Evolutionary conservation across 163 green algal species (phyloP).

Genomic region (Prototheca stagnorum): DNA sequence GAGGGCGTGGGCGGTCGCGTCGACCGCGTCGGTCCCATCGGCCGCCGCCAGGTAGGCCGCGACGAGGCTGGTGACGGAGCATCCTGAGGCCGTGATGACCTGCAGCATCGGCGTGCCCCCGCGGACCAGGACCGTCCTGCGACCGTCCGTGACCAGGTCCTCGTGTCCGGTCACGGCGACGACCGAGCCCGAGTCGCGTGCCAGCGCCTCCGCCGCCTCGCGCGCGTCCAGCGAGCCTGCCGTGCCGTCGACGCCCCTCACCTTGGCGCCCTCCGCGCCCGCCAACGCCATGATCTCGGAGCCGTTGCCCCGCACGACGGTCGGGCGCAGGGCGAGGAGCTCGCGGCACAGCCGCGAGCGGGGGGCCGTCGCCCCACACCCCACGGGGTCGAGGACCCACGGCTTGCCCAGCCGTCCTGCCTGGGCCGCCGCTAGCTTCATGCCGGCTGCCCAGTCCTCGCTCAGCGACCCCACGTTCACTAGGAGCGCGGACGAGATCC

Average conservation of each 20-base stretch:
- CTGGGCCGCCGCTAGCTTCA: constrained; percentile 34
- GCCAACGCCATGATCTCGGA: constrained; percentile 67
- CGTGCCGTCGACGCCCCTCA: constrained; percentile 57
- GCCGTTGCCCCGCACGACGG: constrained; percentile 67
- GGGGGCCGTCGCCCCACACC: constrained; percentile 36
- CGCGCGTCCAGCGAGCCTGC: constrained; percentile 36
- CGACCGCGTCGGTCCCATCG: constrained; percentile 5
- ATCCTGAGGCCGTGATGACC: no score
- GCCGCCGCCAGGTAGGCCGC: constrained; percentile 45
- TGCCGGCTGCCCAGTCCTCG: constrained; percentile 39
- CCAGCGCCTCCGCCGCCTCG: constrained; percentile 35
- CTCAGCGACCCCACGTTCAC: constrained; percentile 75
- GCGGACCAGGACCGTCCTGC: constrained; percentile 25
- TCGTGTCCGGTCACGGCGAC: constrained; percentile 55
- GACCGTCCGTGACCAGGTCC: constrained; percentile 54
- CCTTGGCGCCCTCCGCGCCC: constrained; percentile 21
- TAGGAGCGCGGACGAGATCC: constrained; percentile 38
- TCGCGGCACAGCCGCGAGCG: constrained; percentile 21
- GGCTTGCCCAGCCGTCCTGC: constrained; percentile 42
- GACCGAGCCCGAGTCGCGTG: constrained; percentile 32
- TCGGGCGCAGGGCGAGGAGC: constrained; percentile 43
- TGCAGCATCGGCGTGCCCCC: no score
- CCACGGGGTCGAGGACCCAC: constrained; percentile 81
- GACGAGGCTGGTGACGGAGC: no score
- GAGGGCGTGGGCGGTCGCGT: constrained; percentile 47